phyloP scores from a whole-genome alignment of 148 eudicot species.

The Gaultheria prostrata region DNA sequence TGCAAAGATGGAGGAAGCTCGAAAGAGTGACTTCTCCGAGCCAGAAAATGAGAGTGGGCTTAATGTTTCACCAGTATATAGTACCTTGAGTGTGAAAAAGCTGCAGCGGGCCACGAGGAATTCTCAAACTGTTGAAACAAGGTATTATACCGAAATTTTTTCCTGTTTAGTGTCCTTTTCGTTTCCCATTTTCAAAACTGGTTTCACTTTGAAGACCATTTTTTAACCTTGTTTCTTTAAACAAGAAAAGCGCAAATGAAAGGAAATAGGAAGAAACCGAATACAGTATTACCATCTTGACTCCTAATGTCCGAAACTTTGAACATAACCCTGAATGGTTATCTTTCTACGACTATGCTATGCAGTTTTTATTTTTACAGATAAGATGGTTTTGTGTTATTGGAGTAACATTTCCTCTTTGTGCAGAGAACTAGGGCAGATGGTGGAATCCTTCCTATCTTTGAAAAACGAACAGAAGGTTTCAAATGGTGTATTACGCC shows the following conservation, averaged over 20 bases:
- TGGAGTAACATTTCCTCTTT: slow-evolving; percentile 4
- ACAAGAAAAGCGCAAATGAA: background rate
- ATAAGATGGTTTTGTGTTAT: background rate
- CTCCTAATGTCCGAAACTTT: background rate
- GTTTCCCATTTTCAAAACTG: background rate
- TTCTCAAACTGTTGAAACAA: slow-evolving; percentile 70
- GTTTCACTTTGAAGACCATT: background rate
- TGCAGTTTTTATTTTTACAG: background rate
- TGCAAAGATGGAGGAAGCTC: slow-evolving; percentile 45
- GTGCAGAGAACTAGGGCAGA: slow-evolving; percentile 47
- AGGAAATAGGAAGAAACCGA: background rate
- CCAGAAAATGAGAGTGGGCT: slow-evolving; percentile 58
- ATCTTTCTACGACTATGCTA: background rate
- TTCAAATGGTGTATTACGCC: slow-evolving; percentile 34
- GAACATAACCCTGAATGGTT: background rate
- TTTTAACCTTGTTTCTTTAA: background rate
- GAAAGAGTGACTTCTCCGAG: slow-evolving; percentile 57
- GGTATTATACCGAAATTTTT: slow-evolving; percentile 47
- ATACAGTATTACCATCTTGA: background rate
- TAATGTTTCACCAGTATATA: slow-evolving; percentile 25
- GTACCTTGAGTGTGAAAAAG: slow-evolving; percentile 38
- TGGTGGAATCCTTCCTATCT: slow-evolving; percentile 35
- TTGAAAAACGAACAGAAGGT: slow-evolving; percentile 42
- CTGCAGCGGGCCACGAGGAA: slow-evolving; percentile 43
- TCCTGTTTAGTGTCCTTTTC: background rate